phyloP scores from a whole-genome alignment of 2,329 filamentous ascomycete genomes.

The Neonectria coccinea region DNA sequence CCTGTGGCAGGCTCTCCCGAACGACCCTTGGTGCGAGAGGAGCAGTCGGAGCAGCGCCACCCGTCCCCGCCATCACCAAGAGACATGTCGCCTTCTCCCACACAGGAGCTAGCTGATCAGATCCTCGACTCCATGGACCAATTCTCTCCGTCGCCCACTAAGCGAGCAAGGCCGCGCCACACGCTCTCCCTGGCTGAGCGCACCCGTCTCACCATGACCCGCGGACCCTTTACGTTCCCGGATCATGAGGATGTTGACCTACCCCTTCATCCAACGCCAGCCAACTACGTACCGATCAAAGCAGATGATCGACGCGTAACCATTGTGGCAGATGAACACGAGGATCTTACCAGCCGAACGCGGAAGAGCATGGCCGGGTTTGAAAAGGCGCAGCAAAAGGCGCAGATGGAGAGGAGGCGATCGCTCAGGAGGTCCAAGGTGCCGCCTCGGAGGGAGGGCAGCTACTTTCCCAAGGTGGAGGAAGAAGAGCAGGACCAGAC shows the following conservation, averaged over 20 bases:
- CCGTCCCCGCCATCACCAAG: slow-evolving; percentile 14
- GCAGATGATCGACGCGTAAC: slow-evolving; percentile 37
- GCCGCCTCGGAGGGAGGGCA: slow-evolving; percentile 55
- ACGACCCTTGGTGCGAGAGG: slow-evolving; percentile 23
- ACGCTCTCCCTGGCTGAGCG: slow-evolving; percentile 78
- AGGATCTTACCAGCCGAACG: slow-evolving; percentile 69
- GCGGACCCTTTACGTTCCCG: slow-evolving; percentile 58
- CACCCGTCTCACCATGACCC: slow-evolving; percentile 83
- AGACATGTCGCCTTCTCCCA: slow-evolving; percentile 40
- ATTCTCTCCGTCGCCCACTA: slow-evolving; percentile 68
- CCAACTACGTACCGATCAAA: slow-evolving; percentile 13
- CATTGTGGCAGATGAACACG: slow-evolving; percentile 48
- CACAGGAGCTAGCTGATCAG: slow-evolving; percentile 65
- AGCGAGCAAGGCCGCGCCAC: slow-evolving; percentile 61
- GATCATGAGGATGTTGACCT: slow-evolving; percentile 48
- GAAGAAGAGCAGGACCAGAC: slow-evolving; percentile 58
- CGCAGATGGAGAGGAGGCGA: slow-evolving; percentile 66
- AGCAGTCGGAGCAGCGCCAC: slow-evolving; percentile 5
- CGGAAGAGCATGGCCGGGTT: slow-evolving; percentile 72
- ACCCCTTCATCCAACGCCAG: slow-evolving; percentile 31
- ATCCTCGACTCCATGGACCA: slow-evolving; percentile 67
- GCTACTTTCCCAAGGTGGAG: slow-evolving; percentile 61
- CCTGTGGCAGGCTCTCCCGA: slow-evolving; percentile 30
- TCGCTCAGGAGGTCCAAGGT: slow-evolving; percentile 61
- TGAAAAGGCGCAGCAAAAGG: slow-evolving; percentile 70